phyloP scores from a whole-genome alignment of 768 basidiomycete species.

The Termitomyces sp. region DNA sequence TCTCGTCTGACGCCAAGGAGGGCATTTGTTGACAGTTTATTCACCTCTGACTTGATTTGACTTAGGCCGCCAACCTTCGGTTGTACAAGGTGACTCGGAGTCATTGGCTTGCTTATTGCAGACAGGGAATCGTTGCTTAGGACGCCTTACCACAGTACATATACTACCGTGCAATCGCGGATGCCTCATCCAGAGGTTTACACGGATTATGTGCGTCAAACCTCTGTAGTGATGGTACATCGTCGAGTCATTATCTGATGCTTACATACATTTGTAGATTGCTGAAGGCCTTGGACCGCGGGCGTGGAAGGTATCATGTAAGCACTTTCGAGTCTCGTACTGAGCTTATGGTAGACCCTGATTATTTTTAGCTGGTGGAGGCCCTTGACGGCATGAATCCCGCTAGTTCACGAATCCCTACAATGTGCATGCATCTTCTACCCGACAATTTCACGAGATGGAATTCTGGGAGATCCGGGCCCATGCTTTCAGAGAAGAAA shows the following conservation, averaged over 20 bases:
- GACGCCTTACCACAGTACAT: constrained; percentile 40
- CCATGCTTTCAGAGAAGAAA: constrained; percentile 50
- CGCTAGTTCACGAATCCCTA: constrained; percentile 76
- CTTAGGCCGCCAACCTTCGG: constrained; percentile 63
- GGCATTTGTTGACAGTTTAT: not conserved
- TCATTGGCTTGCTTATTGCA: constrained; percentile 11
- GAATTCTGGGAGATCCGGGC: constrained; percentile 79
- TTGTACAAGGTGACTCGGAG: constrained; percentile 69
- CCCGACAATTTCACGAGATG: constrained; percentile 70
- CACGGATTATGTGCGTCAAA: constrained; percentile 65
- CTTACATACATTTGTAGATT: constrained; percentile 35
- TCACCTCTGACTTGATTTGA: not conserved
- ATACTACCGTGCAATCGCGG: constrained; percentile 46
- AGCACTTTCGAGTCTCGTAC: not conserved
- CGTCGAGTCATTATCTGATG: not conserved
- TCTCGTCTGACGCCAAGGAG: constrained; percentile 62
- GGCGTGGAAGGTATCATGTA: constrained; percentile 74
- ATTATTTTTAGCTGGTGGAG: constrained; percentile 56
- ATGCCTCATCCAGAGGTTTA: constrained; percentile 82
- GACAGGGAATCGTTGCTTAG: not conserved
- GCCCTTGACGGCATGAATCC: constrained; percentile 78
- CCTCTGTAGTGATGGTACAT: not conserved
- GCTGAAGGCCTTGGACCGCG: constrained; percentile 69
- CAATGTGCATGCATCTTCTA: constrained; percentile 82
- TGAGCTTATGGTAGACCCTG: not conserved